Evolutionary conservation across 768 basidiomycete genomes (phyloP).

Genomic region (Russula foetens): DNA sequence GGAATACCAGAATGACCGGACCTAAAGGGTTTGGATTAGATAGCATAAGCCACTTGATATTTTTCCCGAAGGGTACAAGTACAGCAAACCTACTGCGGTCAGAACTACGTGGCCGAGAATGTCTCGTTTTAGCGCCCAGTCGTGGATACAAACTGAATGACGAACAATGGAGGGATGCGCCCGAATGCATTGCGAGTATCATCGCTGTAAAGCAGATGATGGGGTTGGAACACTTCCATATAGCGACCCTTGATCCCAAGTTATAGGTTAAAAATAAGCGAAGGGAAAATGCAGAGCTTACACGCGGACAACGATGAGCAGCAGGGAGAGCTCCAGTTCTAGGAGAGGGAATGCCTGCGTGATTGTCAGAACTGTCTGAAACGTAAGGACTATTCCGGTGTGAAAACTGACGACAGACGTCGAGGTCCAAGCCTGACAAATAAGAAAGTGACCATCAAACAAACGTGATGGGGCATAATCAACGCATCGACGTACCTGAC

Average conservation of each 20-base stretch:
- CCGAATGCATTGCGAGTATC: not conserved
- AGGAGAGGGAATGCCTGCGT: conserved; percentile 2
- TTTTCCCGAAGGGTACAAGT: too few relatives aligned
- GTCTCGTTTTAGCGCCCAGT: not conserved
- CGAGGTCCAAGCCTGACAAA: not conserved
- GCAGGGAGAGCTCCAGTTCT: not conserved
- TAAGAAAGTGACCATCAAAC: not conserved
- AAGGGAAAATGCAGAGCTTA: not conserved
- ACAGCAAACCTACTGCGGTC: not conserved
- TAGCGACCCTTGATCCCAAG: not conserved
- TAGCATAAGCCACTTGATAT: too few relatives aligned
- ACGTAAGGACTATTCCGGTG: too few relatives aligned
- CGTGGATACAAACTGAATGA: not conserved
- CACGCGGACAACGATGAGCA: conserved; percentile 9
- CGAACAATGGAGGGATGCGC: not conserved
- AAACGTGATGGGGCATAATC: not conserved
- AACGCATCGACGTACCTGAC: not conserved
- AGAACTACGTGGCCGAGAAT: not conserved
- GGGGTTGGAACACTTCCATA: not conserved
- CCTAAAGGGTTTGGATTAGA: not conserved
- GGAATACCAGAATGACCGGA: not conserved
- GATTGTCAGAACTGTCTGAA: not conserved
- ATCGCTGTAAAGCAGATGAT: not conserved
- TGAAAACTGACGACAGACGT: conserved; percentile 2
- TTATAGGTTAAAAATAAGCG: not conserved